Base-by-base conservation (phyloP, 495 filamentous ascomycete genomes). In the Staphylotrichum longicolle region DNA sequence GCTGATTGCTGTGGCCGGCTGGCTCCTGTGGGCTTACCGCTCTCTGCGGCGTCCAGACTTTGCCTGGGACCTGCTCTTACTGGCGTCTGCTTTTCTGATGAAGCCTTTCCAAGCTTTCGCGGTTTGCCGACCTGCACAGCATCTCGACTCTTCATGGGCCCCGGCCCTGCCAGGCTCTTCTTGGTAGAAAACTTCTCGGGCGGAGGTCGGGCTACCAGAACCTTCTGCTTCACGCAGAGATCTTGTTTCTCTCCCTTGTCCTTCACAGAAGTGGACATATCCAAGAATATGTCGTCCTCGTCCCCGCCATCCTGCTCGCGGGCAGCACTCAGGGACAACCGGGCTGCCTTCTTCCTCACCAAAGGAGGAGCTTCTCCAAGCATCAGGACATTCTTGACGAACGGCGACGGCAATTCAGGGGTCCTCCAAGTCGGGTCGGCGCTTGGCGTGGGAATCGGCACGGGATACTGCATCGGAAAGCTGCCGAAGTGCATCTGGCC, bases 261-360 rank as follows among this genome's bases (percentile, higher is more conserved):
- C 27, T 47, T 14, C 11, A 9, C 40, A 12, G 53, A 7, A 7
- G 58, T 46, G 4, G 63, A 49, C 4, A 41, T 30, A 15, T 63
- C 72, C 30, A 65, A 58, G 3, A 75, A 61, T 35, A 76, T 55
- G 27, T 71, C 71, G 47, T 75, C 74, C 9, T 73, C 72, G 11
- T 67, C 58, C 41, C 63, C 58, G 2, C 33, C 53, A 15, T 67
- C 66, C 14, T 67, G 61, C 15, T 44, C 61, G 32, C 48, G 53
- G n/a, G 41, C 42, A 15, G 54, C 54, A 35, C 40, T 58, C 7
- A 61, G 33, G 15, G 54, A 62, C 27, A 61, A 33, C 9, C 58
- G 40, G 35, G 58, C 54, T 34, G 30, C 54, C 40, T 65, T 68
- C 20, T 46, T 57, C 46, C 47, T 68, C 44, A 34, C 34, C 32